phyloP scores from a whole-genome alignment of 2,329 filamentous ascomycete genomes.

The Endoconidiophora laricicola region DNA sequence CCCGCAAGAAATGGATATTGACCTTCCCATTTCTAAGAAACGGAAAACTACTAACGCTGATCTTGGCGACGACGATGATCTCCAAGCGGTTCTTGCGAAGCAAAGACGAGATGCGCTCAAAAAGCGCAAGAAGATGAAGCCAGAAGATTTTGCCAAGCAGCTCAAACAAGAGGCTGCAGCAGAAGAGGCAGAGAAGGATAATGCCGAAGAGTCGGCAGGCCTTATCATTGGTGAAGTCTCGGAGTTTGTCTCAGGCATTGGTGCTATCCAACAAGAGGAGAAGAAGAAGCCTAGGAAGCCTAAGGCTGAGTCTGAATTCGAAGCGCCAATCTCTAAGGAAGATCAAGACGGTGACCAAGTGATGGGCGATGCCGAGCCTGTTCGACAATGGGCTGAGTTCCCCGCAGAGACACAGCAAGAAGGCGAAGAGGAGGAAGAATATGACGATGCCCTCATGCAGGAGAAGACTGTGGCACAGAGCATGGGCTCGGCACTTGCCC shows the following conservation, averaged over 20 bases:
- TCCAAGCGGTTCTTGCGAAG: slow-evolving; percentile 71
- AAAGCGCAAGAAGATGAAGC: slow-evolving; percentile 73
- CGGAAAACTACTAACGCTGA: slow-evolving; percentile 46
- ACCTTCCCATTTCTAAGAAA: slow-evolving; percentile 41
- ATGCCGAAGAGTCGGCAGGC: slow-evolving; percentile 31
- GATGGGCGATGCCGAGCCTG: slow-evolving; percentile 16
- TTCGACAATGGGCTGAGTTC: slow-evolving; percentile 22
- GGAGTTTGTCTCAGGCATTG: slow-evolving; percentile 79
- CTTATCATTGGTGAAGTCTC: slow-evolving; percentile 92
- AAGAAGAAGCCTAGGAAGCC: slow-evolving; percentile 35
- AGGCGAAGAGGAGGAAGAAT: slow-evolving; percentile 29
- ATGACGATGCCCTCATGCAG: slow-evolving; percentile 43
- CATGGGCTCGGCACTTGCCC: slow-evolving; percentile 63
- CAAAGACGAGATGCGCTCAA: slow-evolving; percentile 74
- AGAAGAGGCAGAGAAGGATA: slow-evolving; percentile 27
- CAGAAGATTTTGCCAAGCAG: slow-evolving; percentile 74
- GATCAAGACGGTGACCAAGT: slow-evolving; percentile 22
- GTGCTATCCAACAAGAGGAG: slow-evolving; percentile 44
- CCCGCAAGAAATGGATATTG: slow-evolving; percentile 53
- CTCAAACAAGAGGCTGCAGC: slow-evolving; percentile 44
- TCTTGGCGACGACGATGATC: slow-evolving; percentile 80
- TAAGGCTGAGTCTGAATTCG: slow-evolving; percentile 19
- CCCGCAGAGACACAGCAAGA: slow-evolving; percentile 19
- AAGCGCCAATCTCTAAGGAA: slow-evolving; percentile 26
- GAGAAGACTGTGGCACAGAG: slow-evolving; percentile 67